Percentiles rank a stretch among this genome's conserved stretches.
Evolutionary conservation across 768 basidiomycete species (phyloP).

Genomic region (Hortiboletus flavorubellus): DNA sequence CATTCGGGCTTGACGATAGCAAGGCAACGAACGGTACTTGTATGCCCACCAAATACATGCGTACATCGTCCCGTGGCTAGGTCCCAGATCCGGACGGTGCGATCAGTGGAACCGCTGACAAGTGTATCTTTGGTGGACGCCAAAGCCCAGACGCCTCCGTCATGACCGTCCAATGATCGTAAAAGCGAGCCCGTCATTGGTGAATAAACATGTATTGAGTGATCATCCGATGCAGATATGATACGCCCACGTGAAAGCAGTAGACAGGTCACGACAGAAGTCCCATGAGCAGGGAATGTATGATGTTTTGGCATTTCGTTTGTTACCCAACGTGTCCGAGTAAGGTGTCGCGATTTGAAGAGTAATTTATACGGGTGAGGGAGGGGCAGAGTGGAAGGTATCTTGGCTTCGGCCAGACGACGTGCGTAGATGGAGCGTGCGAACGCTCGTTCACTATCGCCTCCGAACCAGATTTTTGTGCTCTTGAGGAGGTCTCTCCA

Average conservation of each 20-base stretch:
- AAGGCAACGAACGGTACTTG: conserved; percentile 92
- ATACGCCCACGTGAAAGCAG: conserved; percentile 93
- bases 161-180: conserved; percentile 80
- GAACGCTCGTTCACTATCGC: conserved; percentile 78
- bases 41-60: conserved; percentile 95
- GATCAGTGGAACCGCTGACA: conserved; percentile 91
- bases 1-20: conserved; percentile 94
- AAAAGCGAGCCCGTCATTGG: conserved; percentile 77
- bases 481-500: conserved; percentile 85
- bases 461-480: conserved; percentile 88
- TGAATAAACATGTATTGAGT: conserved; percentile 92
- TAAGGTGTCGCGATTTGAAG: conserved; percentile 86
- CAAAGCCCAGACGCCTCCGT: conserved; percentile 97
- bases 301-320: conserved; percentile 70
- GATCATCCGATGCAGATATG: conserved; percentile 96
- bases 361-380: conserved; percentile 90
- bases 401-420: conserved; percentile 41
- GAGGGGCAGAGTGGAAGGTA: conserved; percentile 55
- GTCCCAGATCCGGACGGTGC: conserved; percentile 92
- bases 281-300: conserved; percentile 85
- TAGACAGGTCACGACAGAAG: conserved; percentile 91
- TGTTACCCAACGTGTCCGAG: conserved; percentile 75
- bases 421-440: conserved; percentile 66
- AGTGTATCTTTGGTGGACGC: conserved; percentile 83
- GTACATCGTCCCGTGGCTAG: conserved; percentile 75